Evolutionary conservation across 1,284 basidiomycete species (phyloP), one percentile per base, ranked within the genome.

Genomic region (Cronartium quercuum): DNA sequence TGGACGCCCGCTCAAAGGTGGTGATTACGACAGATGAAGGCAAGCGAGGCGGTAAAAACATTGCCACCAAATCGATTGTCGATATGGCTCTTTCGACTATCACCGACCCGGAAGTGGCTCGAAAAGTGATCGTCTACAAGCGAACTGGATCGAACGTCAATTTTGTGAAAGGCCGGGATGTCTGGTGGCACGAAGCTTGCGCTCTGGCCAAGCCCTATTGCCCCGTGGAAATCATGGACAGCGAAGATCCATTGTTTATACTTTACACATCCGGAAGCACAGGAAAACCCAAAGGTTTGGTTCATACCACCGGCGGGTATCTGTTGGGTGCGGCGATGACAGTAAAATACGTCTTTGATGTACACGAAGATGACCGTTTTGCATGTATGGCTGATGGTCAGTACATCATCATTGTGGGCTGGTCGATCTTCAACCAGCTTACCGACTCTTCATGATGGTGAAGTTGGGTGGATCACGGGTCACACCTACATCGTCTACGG

Each of bases 401-500:
- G 34, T 66, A 1, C 35, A 76, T 76, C 42, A 79, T 81, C 76
- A 75, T 78, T 60, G 77, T 77, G 34, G n/a, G 29, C 37, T 77
- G 38, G 13, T 68, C 64, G 4, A 75, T 77, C 55, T 76, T 79
- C 12, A 78, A 80, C 44, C 81, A 79, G 77, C 77, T 79, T 24
- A 77, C 77, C 6, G 77, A 77, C 6, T 77, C 77, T n/a, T 51
- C 66, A 15, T 13, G 35, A 68, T 58, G 37, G 24, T n/a, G 7
- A 12, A 75, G 87, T 98, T 75, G 95, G 95, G 80, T 98, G 95
- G 95, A 97, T 98, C 84, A 98, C 95, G 3, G 95, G 95, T 47
- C 95, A 98, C 85, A 92, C 92, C 10, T 94, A 98, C 85, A 98
- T 98, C 82, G 87, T 98, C 78, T 98, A 98, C 83, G 95, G 96